Evolutionary conservation across 257 asterid species (phyloP), one percentile per base, ranked within the genome.

Genomic region (Lithospermum erythrorhizon): DNA sequence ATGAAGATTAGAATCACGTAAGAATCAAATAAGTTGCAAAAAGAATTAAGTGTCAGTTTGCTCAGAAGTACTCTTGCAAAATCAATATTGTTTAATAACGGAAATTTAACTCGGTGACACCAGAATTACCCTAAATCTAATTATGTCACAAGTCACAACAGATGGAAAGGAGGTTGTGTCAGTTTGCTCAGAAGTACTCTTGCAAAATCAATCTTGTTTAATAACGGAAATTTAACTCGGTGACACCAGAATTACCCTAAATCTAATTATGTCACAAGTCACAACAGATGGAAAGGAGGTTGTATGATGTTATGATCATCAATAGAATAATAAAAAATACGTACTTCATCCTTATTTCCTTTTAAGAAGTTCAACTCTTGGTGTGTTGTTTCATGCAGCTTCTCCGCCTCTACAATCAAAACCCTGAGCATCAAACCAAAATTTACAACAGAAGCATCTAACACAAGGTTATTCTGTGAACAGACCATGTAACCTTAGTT

Each of bases 391-490:
- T 68, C 78, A 62, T 73, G 83, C 81, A 81, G 70, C 78, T 76
- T 89, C 91, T 84, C 89, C 81, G 86, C 97, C 80, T 86, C 99
- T 93, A 76, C 59, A 71, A 71, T 68, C 70, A 56, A 57, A 71
- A 68, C 55, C n/a, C n/a, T n/a, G 74, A 65, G 73, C 63, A 75
- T 82, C 82, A 78, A 72, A 41, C 4, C 4, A 51, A 24, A 32
- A 76, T 67, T 49, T 59, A 65, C 58, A 54, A 49, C 22, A 32
- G 60, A 57, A 62, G 27, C 19, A 9, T 41, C 16, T 27, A 14
- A 51, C 41, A 14, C 41, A n/a, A n/a, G n/a, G n/a, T n/a, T n/a
- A 24, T 47, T 20, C 65, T 56, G 58, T 6, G 57, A 22, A 61
- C 53, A 47, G 76, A 89, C 99, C 96, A 83, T 86, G 83, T 74